phyloP scores from a whole-genome alignment of 306 rosid species.

The Prosopis cineraria region DNA sequence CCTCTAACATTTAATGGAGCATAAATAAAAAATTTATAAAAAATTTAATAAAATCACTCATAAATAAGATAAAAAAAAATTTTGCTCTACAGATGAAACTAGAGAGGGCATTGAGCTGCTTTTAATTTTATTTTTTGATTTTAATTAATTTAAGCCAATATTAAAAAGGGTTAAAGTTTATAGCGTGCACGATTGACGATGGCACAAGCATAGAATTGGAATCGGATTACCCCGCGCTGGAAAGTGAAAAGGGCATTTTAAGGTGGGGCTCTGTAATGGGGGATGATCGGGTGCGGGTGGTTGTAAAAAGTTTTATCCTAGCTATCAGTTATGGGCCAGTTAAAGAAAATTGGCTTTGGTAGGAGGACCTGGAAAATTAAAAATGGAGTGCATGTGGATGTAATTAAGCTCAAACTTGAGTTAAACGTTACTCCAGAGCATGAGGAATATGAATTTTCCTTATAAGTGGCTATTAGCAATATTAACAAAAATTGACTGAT shows the following conservation, averaged over 20 bases:
- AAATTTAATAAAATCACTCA: too few relatives aligned
- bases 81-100: too few relatives aligned
- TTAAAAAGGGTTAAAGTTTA: neutral
- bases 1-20: too few relatives aligned
- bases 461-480: too few relatives aligned
- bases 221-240: conserved; percentile 37
- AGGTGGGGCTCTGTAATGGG: neutral
- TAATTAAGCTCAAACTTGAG: neutral
- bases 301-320: neutral
- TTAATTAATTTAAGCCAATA: neutral
- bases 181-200: conserved; percentile 7
- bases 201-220: conserved; percentile 40
- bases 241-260: conserved; percentile 28
- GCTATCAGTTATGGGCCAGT: conserved; percentile 17
- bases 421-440: neutral
- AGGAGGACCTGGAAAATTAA: too few relatives aligned
- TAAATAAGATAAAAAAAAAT: too few relatives aligned
- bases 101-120: too few relatives aligned
- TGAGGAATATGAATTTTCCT: too few relatives aligned
- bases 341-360: neutral
- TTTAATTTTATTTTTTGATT: neutral
- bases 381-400: neutral
- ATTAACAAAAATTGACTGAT: too few relatives aligned
- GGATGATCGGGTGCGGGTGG: conserved; percentile 14
- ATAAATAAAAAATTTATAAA: too few relatives aligned